Evolutionary conservation across 2,329 filamentous ascomycete genomes (phyloP), one percentile per base, ranked within the genome.

Genomic region (Penicillium sp.): DNA sequence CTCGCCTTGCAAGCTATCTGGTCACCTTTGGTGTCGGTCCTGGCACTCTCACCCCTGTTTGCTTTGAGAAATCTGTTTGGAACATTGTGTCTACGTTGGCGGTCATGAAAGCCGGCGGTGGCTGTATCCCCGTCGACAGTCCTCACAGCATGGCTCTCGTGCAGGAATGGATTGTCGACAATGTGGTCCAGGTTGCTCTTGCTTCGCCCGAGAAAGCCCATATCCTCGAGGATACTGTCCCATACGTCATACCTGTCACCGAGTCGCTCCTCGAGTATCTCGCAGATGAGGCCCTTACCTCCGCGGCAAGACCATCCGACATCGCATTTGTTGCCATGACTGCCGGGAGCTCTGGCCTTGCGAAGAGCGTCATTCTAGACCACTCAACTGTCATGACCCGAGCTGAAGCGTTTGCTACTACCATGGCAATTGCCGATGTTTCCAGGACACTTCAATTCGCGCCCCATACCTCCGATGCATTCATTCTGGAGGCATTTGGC

Each of bases 401-500:
- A 30, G 65, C 65, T 5, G 58, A 56, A 18, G 52, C 56, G 2
- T 64, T 67, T 34, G 62, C 62, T n/a, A 56, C 56, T 8, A 60
- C 54, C 1, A 43, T 65, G n/a, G 43, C 52, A 1, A 42, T 67
- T 13, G 47, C 44, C 9, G 41, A 59, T 22, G 36, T 53, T 6
- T 66, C 66, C 0, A 56, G 65, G 10, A 61, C 66, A 3, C 56
- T 73, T 6, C 73, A 78, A 41, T 75, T 74, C 46, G 67, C 72
- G 1, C 66, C 70, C 0, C 74, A 73, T 46, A 74, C 69, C 0
- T 78, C 77, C 33, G 76, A 78, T 49, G 66, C 72, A 10, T 73
- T 69, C 42, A 62, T 78, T 16, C 60, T 67, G 29, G 74, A 68
- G 45, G 60, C 66, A 34, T 72, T 72, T 52, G 66, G 53, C 40